Conservation (phyloP, 371 early-diverging fungal species). For the Mycotypha africana region DNA sequence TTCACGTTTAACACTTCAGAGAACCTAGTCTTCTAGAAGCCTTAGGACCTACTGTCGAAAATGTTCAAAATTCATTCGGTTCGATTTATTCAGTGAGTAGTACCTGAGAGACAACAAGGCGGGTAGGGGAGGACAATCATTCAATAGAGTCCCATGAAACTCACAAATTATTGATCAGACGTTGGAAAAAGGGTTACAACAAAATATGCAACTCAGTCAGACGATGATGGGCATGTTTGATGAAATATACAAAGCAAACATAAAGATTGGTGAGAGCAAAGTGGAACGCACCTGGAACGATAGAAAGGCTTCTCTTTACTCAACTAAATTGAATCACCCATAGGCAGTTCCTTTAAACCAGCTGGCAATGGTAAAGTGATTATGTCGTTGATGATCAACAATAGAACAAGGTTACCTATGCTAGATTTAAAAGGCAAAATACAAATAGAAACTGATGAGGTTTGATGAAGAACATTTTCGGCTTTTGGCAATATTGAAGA, state of each 20-base stretch:
- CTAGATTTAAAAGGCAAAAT: no score
- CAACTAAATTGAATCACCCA: no score
- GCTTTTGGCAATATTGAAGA: background rate
- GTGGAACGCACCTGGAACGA: no score
- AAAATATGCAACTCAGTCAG: slow-evolving; percentile 18
- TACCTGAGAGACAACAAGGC: no score
- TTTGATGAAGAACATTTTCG: background rate
- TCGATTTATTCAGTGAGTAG: no score
- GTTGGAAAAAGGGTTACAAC: slow-evolving; percentile 14
- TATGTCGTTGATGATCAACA: background rate
- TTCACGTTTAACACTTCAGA: no score
- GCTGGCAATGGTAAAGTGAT: slow-evolving; percentile 7
- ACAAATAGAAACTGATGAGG: background rate
- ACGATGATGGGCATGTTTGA: slow-evolving; percentile 18
- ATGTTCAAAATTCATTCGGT: background rate
- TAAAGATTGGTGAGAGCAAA: slow-evolving; percentile 20
- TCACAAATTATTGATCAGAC: slow-evolving; percentile 6
- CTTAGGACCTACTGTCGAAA: background rate
- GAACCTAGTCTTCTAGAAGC: background rate
- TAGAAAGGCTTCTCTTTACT: no score
- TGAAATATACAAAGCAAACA: slow-evolving; percentile 17
- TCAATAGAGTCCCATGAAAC: background rate
- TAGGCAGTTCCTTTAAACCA: slow-evolving; percentile 4
- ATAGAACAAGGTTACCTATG: slow-evolving; percentile 2
- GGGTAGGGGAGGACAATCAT: background rate